Evolutionary conservation across 2,329 filamentous ascomycete genomes (phyloP).

Genomic region (Fusarium staphyleae): DNA sequence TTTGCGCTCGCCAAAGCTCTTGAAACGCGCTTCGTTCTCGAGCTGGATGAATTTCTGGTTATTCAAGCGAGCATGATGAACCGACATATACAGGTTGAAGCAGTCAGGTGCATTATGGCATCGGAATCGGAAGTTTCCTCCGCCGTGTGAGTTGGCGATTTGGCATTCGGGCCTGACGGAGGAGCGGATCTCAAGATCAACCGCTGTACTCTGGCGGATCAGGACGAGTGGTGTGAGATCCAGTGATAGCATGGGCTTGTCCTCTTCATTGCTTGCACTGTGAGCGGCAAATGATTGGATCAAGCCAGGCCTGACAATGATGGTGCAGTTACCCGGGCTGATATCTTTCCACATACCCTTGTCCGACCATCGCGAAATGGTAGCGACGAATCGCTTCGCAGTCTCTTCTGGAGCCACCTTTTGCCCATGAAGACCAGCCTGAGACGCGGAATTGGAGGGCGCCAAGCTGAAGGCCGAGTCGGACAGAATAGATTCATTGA

Average conservation of each 20-base stretch:
- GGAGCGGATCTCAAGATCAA: conserved; percentile 94
- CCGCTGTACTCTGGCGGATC: conserved; percentile 85
- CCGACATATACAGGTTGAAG: conserved; percentile 80
- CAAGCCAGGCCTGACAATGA: conserved; percentile 64
- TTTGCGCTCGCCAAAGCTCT: conserved; percentile 70
- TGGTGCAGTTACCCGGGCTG: conserved; percentile 57
- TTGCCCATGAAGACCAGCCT: conserved; percentile 66
- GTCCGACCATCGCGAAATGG: conserved; percentile 69
- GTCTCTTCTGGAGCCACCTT: conserved; percentile 50
- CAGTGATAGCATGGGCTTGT: conserved; percentile 68
- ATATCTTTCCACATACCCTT: conserved; percentile 68
- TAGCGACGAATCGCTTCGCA: conserved; percentile 57
- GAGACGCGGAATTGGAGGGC: conserved; percentile 83
- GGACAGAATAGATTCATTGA: conserved; percentile 53
- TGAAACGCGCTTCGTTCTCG: conserved; percentile 72
- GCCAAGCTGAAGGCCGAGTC: conserved; percentile 68
- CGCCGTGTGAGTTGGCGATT: conserved; percentile 67
- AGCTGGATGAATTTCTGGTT: conserved; percentile 85
- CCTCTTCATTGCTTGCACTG: conserved; percentile 45
- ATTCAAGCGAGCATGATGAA: conserved; percentile 88
- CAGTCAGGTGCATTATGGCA: conserved; percentile 80
- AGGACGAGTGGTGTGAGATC: conserved; percentile 92
- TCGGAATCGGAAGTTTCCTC: conserved; percentile 87
- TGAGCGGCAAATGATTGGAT: conserved; percentile 63
- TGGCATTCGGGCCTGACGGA: conserved; percentile 77